Base-by-base conservation (phyloP, 2,329 filamentous ascomycete species). In the Aciculosporium take region DNA sequence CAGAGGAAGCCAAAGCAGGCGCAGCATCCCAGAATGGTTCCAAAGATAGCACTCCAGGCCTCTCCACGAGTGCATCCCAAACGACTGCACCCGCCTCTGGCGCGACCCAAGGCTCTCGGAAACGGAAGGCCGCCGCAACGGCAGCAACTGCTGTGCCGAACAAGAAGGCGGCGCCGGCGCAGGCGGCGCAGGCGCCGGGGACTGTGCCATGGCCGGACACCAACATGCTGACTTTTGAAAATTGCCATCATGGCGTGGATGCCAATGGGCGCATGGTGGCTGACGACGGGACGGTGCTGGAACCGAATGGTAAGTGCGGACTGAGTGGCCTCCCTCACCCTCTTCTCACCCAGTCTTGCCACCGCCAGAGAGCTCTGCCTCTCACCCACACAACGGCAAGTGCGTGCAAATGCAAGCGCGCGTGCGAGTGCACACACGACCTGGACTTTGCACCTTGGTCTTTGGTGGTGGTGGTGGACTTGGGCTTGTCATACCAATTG, bases 221-320 rank as follows among this genome's bases (percentile, higher is more conserved):
- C 40, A 95, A 93, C 60, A 81, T 96, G 78, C 74, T 95, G 65
- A 86, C 76, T 33, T 96, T 96, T 62, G 80, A 85, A 47, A 77
- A 77, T 46, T 77, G 73, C 54, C 74, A 76, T 44, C 75, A 74
- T 38, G 72, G 71, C 44, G 71, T 88, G 44, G 80, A 82, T 31
- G 38, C 33, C 53, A 72, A 88, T 52, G 84, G 84, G 42, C 80
- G 81, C 56, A 71, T 98, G 57, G 74, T 82, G 51, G 85, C 91
- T 46, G 91, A 98, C 59, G 87, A 96, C 65, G 91, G 91, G 49
- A 91, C 86, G 34, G 72, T 79, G 42, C 68, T 95, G 53, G 73
- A 76, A 51, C 69, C 86, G 49, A 93, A 98, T 67, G 91, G 89
- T 95, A 74, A 67, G 79, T 46, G 37, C 34, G 37, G 13, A 21